phyloP scores from a whole-genome alignment of 176 grass and related monocot species.

The Miscanthus lutarioriparius region DNA sequence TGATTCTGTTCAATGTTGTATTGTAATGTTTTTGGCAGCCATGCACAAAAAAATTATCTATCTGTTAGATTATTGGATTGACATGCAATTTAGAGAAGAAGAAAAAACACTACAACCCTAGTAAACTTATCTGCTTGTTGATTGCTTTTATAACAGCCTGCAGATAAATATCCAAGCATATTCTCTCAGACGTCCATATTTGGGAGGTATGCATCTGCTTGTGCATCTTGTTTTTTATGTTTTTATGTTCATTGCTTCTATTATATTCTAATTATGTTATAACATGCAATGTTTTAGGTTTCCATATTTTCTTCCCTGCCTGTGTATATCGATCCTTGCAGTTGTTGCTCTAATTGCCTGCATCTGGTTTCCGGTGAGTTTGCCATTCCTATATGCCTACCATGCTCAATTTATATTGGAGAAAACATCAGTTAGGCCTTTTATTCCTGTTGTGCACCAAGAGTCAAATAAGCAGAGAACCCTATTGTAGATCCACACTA shows the following conservation, averaged over 20 bases:
- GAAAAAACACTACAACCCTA: not conserved
- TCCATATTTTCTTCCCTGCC: slow-evolving; percentile 70
- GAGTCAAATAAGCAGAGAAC: not conserved
- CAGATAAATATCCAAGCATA: slow-evolving; percentile 60
- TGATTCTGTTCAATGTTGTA: slow-evolving; percentile 14
- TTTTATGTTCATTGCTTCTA: not conserved
- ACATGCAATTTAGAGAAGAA: not conserved
- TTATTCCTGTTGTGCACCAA: not conserved
- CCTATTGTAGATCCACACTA: not conserved
- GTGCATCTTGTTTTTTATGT: not conserved
- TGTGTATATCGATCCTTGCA: slow-evolving; percentile 56
- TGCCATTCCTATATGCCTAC: not conserved
- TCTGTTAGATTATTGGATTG: not conserved
- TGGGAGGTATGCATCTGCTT: slow-evolving; percentile 48
- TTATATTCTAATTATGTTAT: slow-evolving; percentile 19
- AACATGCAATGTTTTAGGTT: slow-evolving; percentile 56
- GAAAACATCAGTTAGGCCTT: not conserved
- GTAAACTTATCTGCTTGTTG: slow-evolving; percentile 23
- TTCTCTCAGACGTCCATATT: slow-evolving; percentile 65
- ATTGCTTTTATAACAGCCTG: slow-evolving; percentile 54
- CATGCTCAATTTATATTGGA: slow-evolving; percentile 17
- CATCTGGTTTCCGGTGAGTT: slow-evolving; percentile 72
- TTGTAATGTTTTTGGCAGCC: not conserved
- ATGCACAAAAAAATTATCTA: slow-evolving; percentile 14
- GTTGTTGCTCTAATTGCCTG: slow-evolving; percentile 41